Conservation (phyloP, 768 basidiomycete genomes). For the Mycena polygramma region DNA sequence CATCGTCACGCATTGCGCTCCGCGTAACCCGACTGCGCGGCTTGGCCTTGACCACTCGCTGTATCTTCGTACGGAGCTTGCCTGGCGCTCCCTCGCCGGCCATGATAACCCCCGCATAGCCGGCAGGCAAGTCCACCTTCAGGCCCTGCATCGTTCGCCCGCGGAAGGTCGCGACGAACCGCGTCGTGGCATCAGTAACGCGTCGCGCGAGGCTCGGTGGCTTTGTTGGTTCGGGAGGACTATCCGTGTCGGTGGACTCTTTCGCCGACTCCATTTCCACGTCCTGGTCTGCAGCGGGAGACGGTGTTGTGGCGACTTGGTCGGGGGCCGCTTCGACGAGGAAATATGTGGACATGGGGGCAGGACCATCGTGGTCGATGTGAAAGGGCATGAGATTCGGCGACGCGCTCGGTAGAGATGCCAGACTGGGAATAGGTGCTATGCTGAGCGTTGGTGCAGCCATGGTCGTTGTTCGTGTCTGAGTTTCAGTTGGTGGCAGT, state of each 20-base stretch:
- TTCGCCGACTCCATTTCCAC: constrained; percentile 16
- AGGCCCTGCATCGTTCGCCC: constrained; percentile 82
- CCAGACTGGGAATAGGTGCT: constrained; percentile 12
- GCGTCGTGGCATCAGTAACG: constrained; percentile 49
- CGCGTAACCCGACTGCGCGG: constrained; percentile 43
- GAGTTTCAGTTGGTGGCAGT: neutral
- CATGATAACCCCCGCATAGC: constrained; percentile 78
- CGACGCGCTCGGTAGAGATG: constrained; percentile 53
- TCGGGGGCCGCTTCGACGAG: constrained; percentile 61
- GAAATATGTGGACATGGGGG: constrained; percentile 83
- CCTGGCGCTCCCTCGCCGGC: constrained; percentile 44
- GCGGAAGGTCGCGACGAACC: constrained; percentile 76
- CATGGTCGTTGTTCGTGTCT: constrained; percentile 23
- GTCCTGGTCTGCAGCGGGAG: constrained; percentile 18
- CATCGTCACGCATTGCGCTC: constrained; percentile 38
- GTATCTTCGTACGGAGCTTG: constrained; percentile 24
- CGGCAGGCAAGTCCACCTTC: constrained; percentile 69
- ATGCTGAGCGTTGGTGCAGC: constrained; percentile 27
- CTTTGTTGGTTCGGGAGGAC: constrained; percentile 3
- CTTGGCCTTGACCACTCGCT: constrained; percentile 32
- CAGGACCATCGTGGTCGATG: constrained; percentile 76
- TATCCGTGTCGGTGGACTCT: neutral
- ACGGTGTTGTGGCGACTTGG: constrained; percentile 42
- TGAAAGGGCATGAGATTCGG: constrained; percentile 90
- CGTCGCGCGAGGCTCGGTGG: constrained; percentile 31